These are phyloP conservation scores for Diplodia sapinea DNA, from an alignment of 2,329 filamentous ascomycete genomes.

Conservation along the genomic window DNA sequence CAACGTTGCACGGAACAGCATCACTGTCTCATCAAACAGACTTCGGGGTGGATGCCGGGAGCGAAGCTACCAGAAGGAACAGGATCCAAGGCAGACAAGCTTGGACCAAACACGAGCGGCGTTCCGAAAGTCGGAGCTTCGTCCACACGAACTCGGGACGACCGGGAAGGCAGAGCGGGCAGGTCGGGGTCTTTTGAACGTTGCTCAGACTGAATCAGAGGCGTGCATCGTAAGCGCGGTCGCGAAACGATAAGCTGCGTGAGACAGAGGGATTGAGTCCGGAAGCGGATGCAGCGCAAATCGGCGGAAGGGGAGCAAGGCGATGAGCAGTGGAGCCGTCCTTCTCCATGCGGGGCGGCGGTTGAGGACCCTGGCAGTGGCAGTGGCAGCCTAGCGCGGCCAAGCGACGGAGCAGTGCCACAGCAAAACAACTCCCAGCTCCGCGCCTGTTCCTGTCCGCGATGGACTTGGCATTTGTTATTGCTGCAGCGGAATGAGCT, in stretches of 20 bases:
- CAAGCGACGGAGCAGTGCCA: neutral
- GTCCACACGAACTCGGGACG: neutral
- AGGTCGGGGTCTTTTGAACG: neutral
- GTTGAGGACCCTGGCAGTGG: neutral
- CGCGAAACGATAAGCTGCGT: neutral
- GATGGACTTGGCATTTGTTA: constrained; percentile 13
- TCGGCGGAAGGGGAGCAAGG: neutral
- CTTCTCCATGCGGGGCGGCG: constrained; percentile 11
- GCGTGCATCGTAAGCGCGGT: neutral
- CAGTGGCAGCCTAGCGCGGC: neutral
- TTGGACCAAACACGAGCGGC: neutral
- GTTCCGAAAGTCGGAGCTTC: neutral
- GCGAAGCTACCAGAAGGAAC: neutral
- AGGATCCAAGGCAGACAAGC: neutral
- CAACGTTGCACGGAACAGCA: neutral
- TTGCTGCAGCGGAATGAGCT: constrained; percentile 12
- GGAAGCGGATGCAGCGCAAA: neutral
- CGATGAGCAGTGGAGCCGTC: neutral
- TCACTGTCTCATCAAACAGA: neutral
- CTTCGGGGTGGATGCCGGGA: neutral
- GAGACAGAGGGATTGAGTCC: neutral
- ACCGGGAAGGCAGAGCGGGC: neutral
- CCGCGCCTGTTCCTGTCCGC: neutral
- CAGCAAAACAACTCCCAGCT: neutral
- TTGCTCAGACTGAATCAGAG: constrained; percentile 10